These are phyloP conservation scores for Acanthamoeba lugdunensis DNA, from an alignment of 208 protist genomes.

Conservation along the genomic window DNA sequence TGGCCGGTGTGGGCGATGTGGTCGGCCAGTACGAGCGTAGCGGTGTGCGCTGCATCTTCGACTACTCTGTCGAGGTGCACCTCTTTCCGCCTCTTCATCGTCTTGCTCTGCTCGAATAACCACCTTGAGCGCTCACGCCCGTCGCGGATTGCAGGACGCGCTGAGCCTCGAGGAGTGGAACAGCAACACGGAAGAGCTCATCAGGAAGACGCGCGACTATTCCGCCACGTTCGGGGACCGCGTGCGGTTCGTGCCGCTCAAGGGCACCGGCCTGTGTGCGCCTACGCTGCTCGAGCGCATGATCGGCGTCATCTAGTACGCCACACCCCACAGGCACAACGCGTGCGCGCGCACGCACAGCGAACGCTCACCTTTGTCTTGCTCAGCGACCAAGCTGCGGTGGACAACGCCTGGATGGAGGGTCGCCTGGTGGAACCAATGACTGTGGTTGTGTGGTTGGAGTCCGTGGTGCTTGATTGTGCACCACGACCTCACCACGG, in stretches of 20 bases:
- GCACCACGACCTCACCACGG: too few relatives aligned
- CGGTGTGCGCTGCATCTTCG: constrained; percentile 56
- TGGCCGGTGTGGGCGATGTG: neutral
- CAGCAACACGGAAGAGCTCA: neutral
- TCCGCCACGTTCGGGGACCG: neutral
- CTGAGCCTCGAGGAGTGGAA: neutral
- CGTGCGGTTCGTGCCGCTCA: constrained; percentile 26
- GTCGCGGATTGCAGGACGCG: neutral
- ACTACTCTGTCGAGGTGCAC: constrained; percentile 44
- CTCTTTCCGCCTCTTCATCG: neutral
- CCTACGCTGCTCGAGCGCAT: constrained; percentile 32
- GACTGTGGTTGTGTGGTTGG: too few relatives aligned
- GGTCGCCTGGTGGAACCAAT: neutral
- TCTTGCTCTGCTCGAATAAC: too few relatives aligned
- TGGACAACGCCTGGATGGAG: constrained; percentile 1
- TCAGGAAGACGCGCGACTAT: constrained; percentile 44
- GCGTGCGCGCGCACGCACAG: neutral
- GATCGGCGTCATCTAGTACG: constrained; percentile 44
- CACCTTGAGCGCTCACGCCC: neutral
- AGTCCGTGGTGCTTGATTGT: too few relatives aligned
- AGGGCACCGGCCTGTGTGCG: constrained; percentile 25
- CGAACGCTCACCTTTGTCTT: neutral
- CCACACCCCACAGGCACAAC: neutral
- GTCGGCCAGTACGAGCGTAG: constrained; percentile 26
- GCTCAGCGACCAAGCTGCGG: neutral